Conservation (phyloP, 352 stramenopile genomes). For the Globisporangium parvum region DNA sequence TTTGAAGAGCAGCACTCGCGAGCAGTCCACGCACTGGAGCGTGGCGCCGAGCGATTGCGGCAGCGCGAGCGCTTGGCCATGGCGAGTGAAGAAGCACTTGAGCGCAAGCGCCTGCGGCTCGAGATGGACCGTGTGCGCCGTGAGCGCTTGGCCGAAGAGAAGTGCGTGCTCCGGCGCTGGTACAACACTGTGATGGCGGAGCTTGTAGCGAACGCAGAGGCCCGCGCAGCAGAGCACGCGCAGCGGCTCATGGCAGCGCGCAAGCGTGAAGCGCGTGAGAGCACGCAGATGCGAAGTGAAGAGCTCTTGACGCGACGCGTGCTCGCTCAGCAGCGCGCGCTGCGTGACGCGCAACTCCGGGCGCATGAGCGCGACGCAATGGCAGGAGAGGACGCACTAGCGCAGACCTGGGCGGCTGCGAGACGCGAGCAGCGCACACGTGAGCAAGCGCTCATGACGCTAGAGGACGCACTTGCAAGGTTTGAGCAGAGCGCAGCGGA, state of each 20-base stretch:
- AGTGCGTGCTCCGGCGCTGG: slow-evolving; percentile 12
- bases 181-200: slow-evolving; percentile 25
- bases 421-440: slow-evolving; percentile 1
- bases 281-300: slow-evolving; percentile 41
- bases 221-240: slow-evolving; percentile 7
- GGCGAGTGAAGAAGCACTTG: slow-evolving; percentile 8
- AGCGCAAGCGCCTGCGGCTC: slow-evolving; percentile 1
- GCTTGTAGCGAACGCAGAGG: slow-evolving; percentile 15
- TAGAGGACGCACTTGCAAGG: slow-evolving; percentile 4
- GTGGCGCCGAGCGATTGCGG: not conserved
- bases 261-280: slow-evolving; percentile 26
- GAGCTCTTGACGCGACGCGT: slow-evolving; percentile 26
- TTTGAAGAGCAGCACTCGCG: slow-evolving; percentile 6
- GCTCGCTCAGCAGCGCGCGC: slow-evolving; percentile 15
- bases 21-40: not conserved
- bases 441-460: slow-evolving; percentile 18
- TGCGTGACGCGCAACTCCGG: slow-evolving; percentile 16
- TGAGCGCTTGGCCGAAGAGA: slow-evolving; percentile 17
- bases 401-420: not conserved
- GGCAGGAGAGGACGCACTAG: slow-evolving; percentile 25
- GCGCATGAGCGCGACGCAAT: slow-evolving; percentile 22
- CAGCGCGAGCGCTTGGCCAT: slow-evolving; percentile 3
- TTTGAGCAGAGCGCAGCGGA: slow-evolving; percentile 4
- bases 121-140: slow-evolving; percentile 3
- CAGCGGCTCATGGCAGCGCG: slow-evolving; percentile 17